Conservation (phyloP, 2,329 filamentous ascomycete genomes). For the Aureobasidium vineae region DNA sequence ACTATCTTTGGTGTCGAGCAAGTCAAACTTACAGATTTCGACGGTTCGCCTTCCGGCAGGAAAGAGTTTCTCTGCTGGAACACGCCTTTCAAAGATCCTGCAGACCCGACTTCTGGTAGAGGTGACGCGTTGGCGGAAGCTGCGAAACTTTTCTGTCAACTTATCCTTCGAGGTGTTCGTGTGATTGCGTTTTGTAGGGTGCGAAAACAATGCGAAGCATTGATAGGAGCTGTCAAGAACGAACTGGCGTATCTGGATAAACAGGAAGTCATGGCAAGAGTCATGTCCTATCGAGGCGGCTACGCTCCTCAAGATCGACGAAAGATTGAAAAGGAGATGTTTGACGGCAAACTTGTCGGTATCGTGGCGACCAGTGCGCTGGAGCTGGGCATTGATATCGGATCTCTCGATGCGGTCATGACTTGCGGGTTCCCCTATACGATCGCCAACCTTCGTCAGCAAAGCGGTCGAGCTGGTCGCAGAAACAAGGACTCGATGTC, state of each 20-base stretch:
- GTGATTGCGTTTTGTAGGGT: constrained; percentile 92
- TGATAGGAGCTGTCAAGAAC: constrained; percentile 74
- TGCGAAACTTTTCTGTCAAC: constrained; percentile 85
- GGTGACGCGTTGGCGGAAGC: constrained; percentile 80
- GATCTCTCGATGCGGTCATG: constrained; percentile 86
- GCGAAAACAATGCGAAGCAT: constrained; percentile 80
- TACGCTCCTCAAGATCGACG: constrained; percentile 91
- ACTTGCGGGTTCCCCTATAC: constrained; percentile 95
- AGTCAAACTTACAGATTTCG: constrained; percentile 79
- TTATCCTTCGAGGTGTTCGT: constrained; percentile 82
- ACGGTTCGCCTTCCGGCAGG: constrained; percentile 85
- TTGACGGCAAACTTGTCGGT: constrained; percentile 86
- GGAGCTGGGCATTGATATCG: constrained; percentile 93
- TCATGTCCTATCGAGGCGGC: constrained; percentile 94
- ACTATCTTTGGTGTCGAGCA: constrained; percentile 88
- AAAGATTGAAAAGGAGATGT: constrained; percentile 92
- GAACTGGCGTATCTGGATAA: constrained; percentile 73
- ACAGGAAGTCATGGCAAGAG: constrained; percentile 69
- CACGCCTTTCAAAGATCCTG: constrained; percentile 87
- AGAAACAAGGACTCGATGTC: constrained; percentile 92
- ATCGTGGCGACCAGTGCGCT: constrained; percentile 92
- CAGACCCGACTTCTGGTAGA: constrained; percentile 80
- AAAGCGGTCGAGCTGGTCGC: constrained; percentile 87
- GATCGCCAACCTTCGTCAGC: constrained; percentile 90
- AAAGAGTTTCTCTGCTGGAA: constrained; percentile 99